Base-by-base conservation (phyloP, 257 asterid genomes). In the Linaria vulgaris region DNA sequence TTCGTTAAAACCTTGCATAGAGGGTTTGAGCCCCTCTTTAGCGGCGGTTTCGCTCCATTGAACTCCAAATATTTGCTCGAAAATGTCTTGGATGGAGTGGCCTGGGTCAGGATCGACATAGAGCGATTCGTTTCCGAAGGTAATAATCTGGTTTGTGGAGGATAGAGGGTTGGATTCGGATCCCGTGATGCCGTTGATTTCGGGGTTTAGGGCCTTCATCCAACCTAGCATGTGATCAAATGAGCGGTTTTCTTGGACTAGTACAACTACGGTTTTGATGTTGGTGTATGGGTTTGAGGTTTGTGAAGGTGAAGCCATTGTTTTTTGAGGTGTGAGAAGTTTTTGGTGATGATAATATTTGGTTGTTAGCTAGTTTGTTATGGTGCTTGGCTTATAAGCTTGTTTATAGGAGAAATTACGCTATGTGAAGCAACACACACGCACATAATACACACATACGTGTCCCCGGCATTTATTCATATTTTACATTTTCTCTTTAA, bases 231-330 rank as follows among this genome's bases (percentile, higher is more conserved):
- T 76, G 85, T 87, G 87, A 63, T 87, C 91, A 17, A 87, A 87
- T 22, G 95, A 87, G 39, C 90, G 88, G 44, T 87, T 87, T 69
- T 87, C 92, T 78, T 84, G 92, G 54, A 87, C 92, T 69, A 87
- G 23, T 9, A 87, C 77, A 3, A 84, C 92, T 0, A 87, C 39
- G 21, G 95, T 84, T 71, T 87, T 87, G 79, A 87, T 84, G 50
- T 59, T 59, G 64, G 90, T 83, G 72, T 57, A 75, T 17, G 72
- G 23, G 15, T 63, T 23, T 51, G 64, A 9, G 16, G 49, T 53
- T 66, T 51, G 25, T 15, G 70, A 56, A 66, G 48, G 27, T 51
- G 30, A 17, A 59, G 63, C 71, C 80, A 71, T 70, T 51, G 43
- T 43, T 50, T 27, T 23, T 21, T 20, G 5, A 23, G 38, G 16